Evolutionary conservation across 164 flowering plant genomes (phyloP).

Genomic region (Pachysandra terminalis): DNA sequence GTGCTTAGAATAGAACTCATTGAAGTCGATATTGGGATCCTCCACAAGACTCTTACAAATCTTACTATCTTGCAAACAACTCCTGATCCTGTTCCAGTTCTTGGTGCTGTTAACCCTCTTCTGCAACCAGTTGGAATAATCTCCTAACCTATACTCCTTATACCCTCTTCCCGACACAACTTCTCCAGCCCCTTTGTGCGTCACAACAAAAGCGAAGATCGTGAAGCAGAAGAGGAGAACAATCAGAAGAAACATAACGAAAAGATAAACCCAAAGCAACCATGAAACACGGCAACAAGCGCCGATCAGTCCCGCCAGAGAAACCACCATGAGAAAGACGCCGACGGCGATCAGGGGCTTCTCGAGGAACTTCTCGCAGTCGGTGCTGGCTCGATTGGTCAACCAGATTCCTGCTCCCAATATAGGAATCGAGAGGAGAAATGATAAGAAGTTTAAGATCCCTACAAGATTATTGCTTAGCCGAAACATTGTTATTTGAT

Average conservation of each 20-base stretch:
- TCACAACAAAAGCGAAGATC: constrained; percentile 64
- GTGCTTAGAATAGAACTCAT: constrained; percentile 28
- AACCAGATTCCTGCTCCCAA: constrained; percentile 66
- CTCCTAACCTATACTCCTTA: constrained; percentile 61
- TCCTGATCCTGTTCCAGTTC: constrained; percentile 56
- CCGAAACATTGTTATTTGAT: constrained; percentile 29
- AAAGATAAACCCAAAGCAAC: constrained; percentile 61
- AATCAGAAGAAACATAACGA: constrained; percentile 67
- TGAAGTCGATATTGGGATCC: constrained; percentile 6
- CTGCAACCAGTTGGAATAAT: constrained; percentile 72
- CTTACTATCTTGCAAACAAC: constrained; percentile 52
- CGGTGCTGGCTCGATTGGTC: constrained; percentile 36
- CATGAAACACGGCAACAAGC: constrained; percentile 60
- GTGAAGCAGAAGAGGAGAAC: constrained; percentile 56
- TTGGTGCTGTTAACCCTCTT: constrained; percentile 36
- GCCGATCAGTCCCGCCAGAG: constrained; percentile 65
- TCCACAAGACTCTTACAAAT: constrained; percentile 34
- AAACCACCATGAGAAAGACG: constrained; percentile 50
- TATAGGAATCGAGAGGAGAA: constrained; percentile 62
- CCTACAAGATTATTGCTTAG: constrained; percentile 57
- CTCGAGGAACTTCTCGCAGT: constrained; percentile 57
- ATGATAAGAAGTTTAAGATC: constrained; percentile 51
- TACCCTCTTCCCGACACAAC: constrained; percentile 42
- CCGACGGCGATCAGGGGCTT: constrained; percentile 53
- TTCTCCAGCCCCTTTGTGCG: constrained; percentile 67